Conservation (phyloP, 2,329 filamentous ascomycete genomes). For the Stemphylium beticola region DNA sequence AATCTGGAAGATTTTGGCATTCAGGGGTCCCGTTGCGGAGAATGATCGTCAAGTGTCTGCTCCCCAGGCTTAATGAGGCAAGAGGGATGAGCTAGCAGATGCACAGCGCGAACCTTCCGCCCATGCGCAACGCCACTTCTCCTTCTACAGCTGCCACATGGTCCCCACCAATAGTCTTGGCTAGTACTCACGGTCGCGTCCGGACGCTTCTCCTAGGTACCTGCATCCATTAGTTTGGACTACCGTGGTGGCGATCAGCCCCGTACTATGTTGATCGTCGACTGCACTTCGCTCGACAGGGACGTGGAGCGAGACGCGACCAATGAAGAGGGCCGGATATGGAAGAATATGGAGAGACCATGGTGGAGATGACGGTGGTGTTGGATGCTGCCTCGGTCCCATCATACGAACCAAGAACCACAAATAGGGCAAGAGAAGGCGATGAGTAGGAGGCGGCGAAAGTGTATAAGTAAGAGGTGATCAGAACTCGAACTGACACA, state of each 20-base stretch:
- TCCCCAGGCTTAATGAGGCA: background rate
- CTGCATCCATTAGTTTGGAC: too few species aligned
- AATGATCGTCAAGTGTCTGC: background rate
- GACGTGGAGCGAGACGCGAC: background rate
- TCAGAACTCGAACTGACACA: background rate
- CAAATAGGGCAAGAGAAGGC: background rate
- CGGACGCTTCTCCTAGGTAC: too few species aligned
- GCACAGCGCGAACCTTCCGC: constrained; percentile 5
- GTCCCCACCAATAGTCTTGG: background rate
- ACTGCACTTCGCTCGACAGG: background rate
- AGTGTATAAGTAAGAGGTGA: constrained; percentile 1
- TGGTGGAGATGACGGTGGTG: background rate
- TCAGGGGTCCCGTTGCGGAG: background rate
- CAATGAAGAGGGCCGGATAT: constrained; percentile 3
- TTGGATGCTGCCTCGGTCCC: constrained; percentile 2
- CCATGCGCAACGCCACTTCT: background rate
- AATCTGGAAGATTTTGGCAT: background rate
- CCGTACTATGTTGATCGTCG: constrained; percentile 1
- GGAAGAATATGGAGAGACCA: background rate
- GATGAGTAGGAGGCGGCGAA: background rate
- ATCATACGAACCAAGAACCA: background rate
- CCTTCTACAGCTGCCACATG: background rate
- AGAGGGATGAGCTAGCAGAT: constrained; percentile 6
- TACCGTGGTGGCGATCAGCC: background rate
- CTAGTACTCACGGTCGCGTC: background rate